Conservation (phyloP, 1,139 yeast genomes). For the Groenewaldozyma sp. region DNA sequence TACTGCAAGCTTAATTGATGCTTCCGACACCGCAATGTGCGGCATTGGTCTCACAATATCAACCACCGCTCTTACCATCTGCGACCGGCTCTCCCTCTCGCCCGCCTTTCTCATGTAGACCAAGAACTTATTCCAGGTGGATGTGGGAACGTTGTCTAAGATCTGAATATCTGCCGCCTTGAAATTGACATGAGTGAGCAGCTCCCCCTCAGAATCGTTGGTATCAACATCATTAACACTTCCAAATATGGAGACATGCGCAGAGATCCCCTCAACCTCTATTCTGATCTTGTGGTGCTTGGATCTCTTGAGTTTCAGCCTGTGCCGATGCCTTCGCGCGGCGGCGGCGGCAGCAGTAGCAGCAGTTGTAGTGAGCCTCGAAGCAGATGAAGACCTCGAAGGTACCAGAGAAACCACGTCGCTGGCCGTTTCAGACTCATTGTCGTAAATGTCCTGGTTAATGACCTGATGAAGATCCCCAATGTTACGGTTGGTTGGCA, state of each 20-base stretch:
- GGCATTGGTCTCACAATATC: constrained; percentile 60
- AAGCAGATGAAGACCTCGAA: constrained; percentile 4
- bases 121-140: constrained; percentile 85
- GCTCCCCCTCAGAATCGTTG: constrained; percentile 33
- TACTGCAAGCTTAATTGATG: constrained; percentile 45
- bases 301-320: constrained; percentile 56
- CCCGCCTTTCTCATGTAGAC: constrained; percentile 62
- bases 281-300: constrained; percentile 50
- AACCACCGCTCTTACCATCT: constrained; percentile 49
- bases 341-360: neutral
- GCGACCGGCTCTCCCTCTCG: constrained; percentile 59
- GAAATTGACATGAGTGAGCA: constrained; percentile 40
- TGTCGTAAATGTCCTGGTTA: constrained; percentile 37
- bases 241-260: constrained; percentile 39
- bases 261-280: constrained; percentile 45
- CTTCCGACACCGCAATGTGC: constrained; percentile 59
- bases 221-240: constrained; percentile 30
- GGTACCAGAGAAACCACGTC: constrained; percentile 7
- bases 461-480: constrained; percentile 42
- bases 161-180: constrained; percentile 48
- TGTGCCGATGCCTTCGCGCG: constrained; percentile 1
- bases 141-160: constrained; percentile 71
- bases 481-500: constrained; percentile 46
- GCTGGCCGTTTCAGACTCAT: constrained; percentile 24
- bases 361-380: neutral